Base-by-base conservation (phyloP, 139 green algal species). In the Micromonas pusilla region DNA sequence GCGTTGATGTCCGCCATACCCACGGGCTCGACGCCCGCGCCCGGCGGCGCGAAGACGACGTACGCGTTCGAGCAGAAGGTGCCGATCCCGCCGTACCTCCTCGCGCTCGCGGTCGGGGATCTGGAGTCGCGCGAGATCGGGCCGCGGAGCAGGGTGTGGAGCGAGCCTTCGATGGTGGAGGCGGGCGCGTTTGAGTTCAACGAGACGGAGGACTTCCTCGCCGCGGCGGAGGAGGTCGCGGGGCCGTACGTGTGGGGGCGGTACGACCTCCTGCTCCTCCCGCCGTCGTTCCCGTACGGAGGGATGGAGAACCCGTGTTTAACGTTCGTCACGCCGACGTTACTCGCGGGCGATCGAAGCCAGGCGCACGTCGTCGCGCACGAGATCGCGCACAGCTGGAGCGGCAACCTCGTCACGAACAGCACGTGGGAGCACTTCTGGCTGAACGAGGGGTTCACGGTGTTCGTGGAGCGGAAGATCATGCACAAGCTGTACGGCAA, bases 261-360 rank as follows among this genome's bases (percentile, higher is more conserved):
- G 0, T 98, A 97, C 77, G 92, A 98, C 87, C 80, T 98, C 78
- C 87, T 98, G 57, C 77, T 98, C 66, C 86, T 98, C 79, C 93
- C 93, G 20, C 92, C 93, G 34, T 89, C 78, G 33, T 97, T 97
- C 81, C 91, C 91, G 0, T 96, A 93, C 71, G 90, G 88, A 16
- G 89, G 91, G 65, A 96, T 96, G 92, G 92, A 97, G 84, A 97
- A 97, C 81, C 90, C 91, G 2, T 92, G 85, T 80, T 82, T 96
- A 16, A 96, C 90, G 2, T 96, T 96, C 85, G 86, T 95, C 2
- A 97, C 93, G 0, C 93, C 93, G 64, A 97, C 94, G 2, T 88
- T 98, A 28, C 77, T 98, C 52, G 93, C 89, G 0, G 94, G 93
- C 0, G 93, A 98, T 88, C 77, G 88, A 16, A 82, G 52, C 39